These are phyloP conservation scores for Populus nigra DNA, from an alignment of 345 rosid genomes.

Conservation along the genomic window DNA sequence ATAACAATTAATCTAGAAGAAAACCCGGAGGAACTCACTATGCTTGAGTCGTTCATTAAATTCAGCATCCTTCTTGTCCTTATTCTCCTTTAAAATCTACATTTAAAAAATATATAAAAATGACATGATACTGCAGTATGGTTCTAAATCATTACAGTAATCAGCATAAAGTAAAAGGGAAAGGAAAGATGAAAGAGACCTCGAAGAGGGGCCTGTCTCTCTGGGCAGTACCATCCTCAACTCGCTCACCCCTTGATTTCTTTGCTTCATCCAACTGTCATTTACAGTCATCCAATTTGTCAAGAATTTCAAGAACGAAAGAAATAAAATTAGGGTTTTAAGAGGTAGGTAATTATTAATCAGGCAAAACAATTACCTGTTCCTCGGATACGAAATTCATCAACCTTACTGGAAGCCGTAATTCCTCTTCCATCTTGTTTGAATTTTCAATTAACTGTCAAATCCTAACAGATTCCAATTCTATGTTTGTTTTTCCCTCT, in stretches of 20 bases:
- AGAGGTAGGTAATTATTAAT: not conserved
- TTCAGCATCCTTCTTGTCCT: conserved; percentile 92
- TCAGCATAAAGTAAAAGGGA: too few species aligned
- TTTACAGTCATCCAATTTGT: not conserved
- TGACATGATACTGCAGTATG: not conserved
- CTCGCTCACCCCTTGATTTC: conserved; percentile 81
- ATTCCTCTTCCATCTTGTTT: conserved; percentile 63
- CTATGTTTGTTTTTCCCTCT: too few species aligned
- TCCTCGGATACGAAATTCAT: conserved; percentile 87
- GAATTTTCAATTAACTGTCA: not conserved
- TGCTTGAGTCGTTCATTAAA: conserved; percentile 95
- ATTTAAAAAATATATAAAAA: too few species aligned
- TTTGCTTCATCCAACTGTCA: conserved; percentile 77
- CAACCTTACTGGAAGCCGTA: conserved; percentile 56
- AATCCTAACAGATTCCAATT: not conserved
- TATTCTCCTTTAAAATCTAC: conserved; percentile 90
- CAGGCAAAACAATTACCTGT: conserved; percentile 45
- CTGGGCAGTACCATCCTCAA: conserved; percentile 94
- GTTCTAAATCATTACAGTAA: not conserved
- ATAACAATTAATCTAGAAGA: not conserved
- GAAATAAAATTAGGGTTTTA: not conserved
- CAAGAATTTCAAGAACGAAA: not conserved
- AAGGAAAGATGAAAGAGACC: conserved; percentile 29
- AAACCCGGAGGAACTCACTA: conserved; percentile 43
- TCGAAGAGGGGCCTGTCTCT: conserved; percentile 85